phyloP scores from a whole-genome alignment of 768 basidiomycete genomes.

The Galerina sulciceps region DNA sequence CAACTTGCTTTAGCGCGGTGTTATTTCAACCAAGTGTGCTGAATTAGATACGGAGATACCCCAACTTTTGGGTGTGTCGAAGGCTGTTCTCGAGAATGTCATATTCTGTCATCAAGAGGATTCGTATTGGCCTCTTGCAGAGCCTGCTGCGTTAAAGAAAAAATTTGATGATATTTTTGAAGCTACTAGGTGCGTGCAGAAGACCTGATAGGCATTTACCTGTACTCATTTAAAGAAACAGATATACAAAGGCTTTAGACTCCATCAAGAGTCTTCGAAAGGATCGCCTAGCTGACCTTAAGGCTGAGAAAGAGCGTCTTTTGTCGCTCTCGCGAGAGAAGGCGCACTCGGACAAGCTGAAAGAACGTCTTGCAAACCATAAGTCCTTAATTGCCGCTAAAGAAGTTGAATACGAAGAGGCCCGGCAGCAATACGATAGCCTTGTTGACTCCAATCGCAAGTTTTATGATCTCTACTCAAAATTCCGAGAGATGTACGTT shows the following conservation, averaged over 20 bases:
- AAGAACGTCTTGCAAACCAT: constrained; percentile 63
- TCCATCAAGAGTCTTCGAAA: constrained; percentile 90
- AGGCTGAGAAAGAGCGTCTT: constrained; percentile 89
- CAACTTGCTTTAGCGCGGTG: constrained; percentile 61
- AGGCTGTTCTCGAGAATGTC: constrained; percentile 98
- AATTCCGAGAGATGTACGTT: constrained; percentile 85
- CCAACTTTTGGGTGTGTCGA: constrained; percentile 90
- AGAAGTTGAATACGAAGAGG: constrained; percentile 74
- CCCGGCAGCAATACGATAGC: constrained; percentile 65
- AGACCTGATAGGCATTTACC: neutral
- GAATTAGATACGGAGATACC: constrained; percentile 97
- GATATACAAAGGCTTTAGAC: constrained; percentile 96
- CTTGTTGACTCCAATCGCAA: constrained; percentile 71
- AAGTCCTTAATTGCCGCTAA: constrained; percentile 67
- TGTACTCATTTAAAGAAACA: constrained; percentile 30
- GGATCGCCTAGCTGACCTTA: constrained; percentile 88
- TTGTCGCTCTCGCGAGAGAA: constrained; percentile 82
- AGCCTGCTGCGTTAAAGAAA: constrained; percentile 91
- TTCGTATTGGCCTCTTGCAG: constrained; percentile 96
- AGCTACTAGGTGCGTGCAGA: constrained; percentile 78
- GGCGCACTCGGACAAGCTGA: constrained; percentile 83
- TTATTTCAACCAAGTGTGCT: constrained; percentile 96
- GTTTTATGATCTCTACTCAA: constrained; percentile 82
- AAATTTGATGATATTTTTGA: constrained; percentile 99
- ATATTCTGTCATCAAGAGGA: constrained; percentile 99